Conservation (phyloP, 225 moss, liverwort and hornwort genomes). For the Bryoerythrophyllum caledonicum region DNA sequence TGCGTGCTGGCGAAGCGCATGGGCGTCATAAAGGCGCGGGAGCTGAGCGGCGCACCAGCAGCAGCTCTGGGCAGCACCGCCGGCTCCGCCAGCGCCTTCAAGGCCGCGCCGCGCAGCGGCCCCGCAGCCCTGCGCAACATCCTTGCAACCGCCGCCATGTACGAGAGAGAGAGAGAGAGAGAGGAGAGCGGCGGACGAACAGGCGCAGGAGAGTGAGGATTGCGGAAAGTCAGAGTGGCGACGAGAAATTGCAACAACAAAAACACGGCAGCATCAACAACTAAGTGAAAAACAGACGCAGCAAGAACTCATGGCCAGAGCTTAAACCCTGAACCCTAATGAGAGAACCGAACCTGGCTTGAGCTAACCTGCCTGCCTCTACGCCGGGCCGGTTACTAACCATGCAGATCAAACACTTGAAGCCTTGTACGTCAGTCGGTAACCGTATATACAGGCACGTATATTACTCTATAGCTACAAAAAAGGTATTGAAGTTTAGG, state of each 20-base stretch:
- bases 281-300: neutral
- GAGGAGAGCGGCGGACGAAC: neutral
- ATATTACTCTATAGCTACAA: too few species aligned
- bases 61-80: conserved; percentile 10
- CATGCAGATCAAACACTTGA: too few species aligned
- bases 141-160: conserved; percentile 31
- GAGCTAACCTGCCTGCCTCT: too few species aligned
- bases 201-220: neutral
- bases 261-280: neutral
- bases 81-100: conserved; percentile 44
- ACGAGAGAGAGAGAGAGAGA: neutral
- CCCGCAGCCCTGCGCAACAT: conserved; percentile 42
- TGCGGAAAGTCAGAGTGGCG: neutral
- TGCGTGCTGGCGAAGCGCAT: conserved; percentile 37
- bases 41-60: neutral
- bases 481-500: too few species aligned
- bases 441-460: too few species aligned
- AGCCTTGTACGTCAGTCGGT: too few species aligned
- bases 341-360: neutral
- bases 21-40: neutral
- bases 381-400: too few species aligned
- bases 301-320: neutral
- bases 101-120: conserved; percentile 36
- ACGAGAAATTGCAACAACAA: neutral
- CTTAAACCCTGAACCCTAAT: neutral